These are phyloP conservation scores for Pholiota microspora DNA, from an alignment of 768 basidiomycete species.

Conservation along the genomic window DNA sequence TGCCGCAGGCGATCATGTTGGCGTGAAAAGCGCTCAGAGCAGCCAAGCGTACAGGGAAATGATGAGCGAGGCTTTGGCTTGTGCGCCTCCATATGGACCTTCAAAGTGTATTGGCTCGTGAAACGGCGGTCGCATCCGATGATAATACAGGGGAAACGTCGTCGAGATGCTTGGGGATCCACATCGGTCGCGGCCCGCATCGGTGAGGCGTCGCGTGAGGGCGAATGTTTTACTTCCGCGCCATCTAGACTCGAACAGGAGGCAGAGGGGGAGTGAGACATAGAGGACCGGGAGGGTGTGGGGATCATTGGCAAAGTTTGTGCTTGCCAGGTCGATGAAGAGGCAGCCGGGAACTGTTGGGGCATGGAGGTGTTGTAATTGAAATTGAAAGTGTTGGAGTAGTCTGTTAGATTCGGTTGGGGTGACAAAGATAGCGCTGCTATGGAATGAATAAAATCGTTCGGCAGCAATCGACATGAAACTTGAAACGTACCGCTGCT, in stretches of 20 bases:
- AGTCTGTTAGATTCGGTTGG: conserved; percentile 30
- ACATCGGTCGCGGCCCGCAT: conserved; percentile 21
- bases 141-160: conserved; percentile 47
- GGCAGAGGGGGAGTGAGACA: conserved; percentile 24
- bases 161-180: conserved; percentile 30
- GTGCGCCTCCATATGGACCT: conserved; percentile 55
- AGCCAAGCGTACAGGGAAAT: conserved; percentile 54
- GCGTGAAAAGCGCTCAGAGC: conserved; percentile 51
- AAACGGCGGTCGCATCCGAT: conserved; percentile 47
- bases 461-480: neutral
- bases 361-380: conserved; percentile 28
- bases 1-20: conserved; percentile 58
- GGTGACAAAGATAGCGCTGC: conserved; percentile 27
- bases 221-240: conserved; percentile 18
- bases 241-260: conserved; percentile 26
- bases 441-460: conserved; percentile 7
- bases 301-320: conserved; percentile 12
- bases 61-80: conserved; percentile 47
- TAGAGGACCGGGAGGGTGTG: conserved; percentile 16
- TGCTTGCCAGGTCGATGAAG: conserved; percentile 16
- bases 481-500: conserved; percentile 25
- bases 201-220: conserved; percentile 6
- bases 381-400: conserved; percentile 30
- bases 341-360: conserved; percentile 22
- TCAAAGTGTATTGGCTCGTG: conserved; percentile 52